Evolutionary conservation across 805 yeast genomes (phyloP), one percentile per base, ranked within the genome.

Genomic region (Saccharomycopsis fermentans): DNA sequence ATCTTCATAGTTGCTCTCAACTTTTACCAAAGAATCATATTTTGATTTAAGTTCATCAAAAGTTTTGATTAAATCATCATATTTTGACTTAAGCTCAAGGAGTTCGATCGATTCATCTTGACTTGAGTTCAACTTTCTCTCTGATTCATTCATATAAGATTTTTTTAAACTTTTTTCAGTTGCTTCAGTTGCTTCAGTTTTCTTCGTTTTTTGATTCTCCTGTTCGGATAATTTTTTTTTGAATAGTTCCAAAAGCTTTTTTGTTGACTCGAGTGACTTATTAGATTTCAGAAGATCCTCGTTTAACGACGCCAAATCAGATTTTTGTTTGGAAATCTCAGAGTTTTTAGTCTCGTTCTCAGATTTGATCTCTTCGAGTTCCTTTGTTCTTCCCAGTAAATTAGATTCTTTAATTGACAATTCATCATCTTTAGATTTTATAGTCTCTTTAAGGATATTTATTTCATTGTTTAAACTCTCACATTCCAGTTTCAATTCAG

Each of bases 181-280:
- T 6, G 17, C 43, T 2, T 1, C 27, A 34, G 29, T 11, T 6
- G 17, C 43, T 2, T 1, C 16, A 11, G n/a, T 55, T 50, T 27
- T 52, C n/a, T n/a, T 14, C n/a, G 37, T 6, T 51, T 43, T 43
- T 3, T 4, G 19, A 6, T 26, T 53, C 32, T 48, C 57, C 17
- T 35, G 54, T 43, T 43, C 50, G n/a, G 50, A 43, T 40, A 57
- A 52, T 21, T 58, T 57, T 3, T 17, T 19, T 34, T 58, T 58
- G 35, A 58, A 55, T 35, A 55, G n/a, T 4, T 55, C 58, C 16
- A 55, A 36, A 17, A 58, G 58, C 40, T 58, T 58, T 50, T 58
- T 50, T 6, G 26, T 40, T n/a, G 55, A 53, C 37, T 29, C n/a
- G n/a, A 54, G 43, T 21, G 52, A 37, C 24, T 43, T 37, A 19